A percentile compares a stretch with the other conserved stretches of the same genome.
phyloP scores from a whole-genome alignment of 1,284 basidiomycete species.

The Porodaedalea pini region DNA sequence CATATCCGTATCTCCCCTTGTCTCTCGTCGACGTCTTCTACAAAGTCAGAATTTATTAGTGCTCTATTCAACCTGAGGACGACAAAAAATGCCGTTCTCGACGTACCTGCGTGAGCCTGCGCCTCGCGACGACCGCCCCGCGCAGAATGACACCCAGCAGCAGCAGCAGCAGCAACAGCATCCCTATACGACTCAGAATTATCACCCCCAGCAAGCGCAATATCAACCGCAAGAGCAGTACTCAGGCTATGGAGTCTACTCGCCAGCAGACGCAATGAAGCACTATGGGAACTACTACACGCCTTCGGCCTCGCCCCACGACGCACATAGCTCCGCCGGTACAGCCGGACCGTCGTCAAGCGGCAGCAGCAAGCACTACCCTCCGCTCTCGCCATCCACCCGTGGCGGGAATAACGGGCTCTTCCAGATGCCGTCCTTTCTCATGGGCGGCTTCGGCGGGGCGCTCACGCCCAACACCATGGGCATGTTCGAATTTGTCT shows the following conservation, averaged over 20 bases:
- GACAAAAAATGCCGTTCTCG: slow-evolving; percentile 6
- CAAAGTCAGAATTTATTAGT: background rate
- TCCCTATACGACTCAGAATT: background rate
- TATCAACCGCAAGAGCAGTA: background rate
- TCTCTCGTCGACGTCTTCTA: background rate
- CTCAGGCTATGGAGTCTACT: too few relatives aligned
- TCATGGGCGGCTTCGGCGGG: slow-evolving; percentile 47
- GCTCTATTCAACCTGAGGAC: background rate
- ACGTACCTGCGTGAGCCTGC: slow-evolving; percentile 8
- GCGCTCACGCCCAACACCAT: slow-evolving; percentile 40
- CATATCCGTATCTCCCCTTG: background rate
- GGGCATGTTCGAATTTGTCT: slow-evolving; percentile 32
- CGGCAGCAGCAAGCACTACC: background rate
- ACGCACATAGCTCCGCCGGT: too few relatives aligned
- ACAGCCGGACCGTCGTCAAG: background rate
- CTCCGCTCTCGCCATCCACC: background rate
- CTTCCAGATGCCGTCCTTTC: slow-evolving; percentile 63
- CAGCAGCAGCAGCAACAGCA: background rate
- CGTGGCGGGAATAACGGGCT: slow-evolving; percentile 28
- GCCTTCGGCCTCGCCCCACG: too few relatives aligned
- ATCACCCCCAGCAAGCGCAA: background rate
- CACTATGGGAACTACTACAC: too few relatives aligned
- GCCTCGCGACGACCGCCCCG: background rate
- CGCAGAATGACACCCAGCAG: background rate
- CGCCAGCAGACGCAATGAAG: too few relatives aligned